A percentile compares a stretch with the other conserved stretches of the same genome.
Conservation (phyloP, 768 basidiomycete species). For the Mycena alexandri region DNA sequence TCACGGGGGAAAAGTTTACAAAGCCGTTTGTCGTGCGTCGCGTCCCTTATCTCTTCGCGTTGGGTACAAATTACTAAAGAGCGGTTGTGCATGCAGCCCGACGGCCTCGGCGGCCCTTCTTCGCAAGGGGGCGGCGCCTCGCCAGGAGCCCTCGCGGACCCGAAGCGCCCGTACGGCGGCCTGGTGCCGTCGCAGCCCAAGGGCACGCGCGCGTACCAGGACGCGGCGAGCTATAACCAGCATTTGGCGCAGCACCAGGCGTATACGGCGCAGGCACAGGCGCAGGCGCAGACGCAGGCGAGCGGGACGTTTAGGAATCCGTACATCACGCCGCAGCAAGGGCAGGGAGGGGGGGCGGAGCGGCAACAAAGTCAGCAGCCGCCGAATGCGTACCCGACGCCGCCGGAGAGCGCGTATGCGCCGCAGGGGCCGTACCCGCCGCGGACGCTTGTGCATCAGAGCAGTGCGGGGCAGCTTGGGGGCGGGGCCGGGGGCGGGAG, state of each 20-base stretch:
- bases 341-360: constrained; percentile 21
- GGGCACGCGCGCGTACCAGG: constrained; percentile 87
- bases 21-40: constrained; percentile 83
- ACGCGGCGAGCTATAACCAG: constrained; percentile 94
- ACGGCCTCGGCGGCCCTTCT: constrained; percentile 53
- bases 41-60: constrained; percentile 16
- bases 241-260: constrained; percentile 95
- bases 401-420: constrained; percentile 38
- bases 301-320: constrained; percentile 84
- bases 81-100: constrained; percentile 56
- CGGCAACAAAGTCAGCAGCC: constrained; percentile 38
- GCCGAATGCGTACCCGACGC: constrained; percentile 51
- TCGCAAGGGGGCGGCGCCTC: constrained; percentile 47
- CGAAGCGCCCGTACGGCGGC: constrained; percentile 94
- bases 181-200: constrained; percentile 91
- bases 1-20: constrained; percentile 95
- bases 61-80: neutral
- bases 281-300: constrained; percentile 78
- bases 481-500: constrained; percentile 44
- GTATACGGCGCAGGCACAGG: constrained; percentile 89
- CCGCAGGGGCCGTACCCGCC: constrained; percentile 48
- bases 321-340: constrained; percentile 71
- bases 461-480: constrained; percentile 61
- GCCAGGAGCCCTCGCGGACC: constrained; percentile 55
- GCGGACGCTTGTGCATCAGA: constrained; percentile 62